Evolutionary conservation across 1,284 basidiomycete species (phyloP).

Genomic region (Ganoderma lucidum): DNA sequence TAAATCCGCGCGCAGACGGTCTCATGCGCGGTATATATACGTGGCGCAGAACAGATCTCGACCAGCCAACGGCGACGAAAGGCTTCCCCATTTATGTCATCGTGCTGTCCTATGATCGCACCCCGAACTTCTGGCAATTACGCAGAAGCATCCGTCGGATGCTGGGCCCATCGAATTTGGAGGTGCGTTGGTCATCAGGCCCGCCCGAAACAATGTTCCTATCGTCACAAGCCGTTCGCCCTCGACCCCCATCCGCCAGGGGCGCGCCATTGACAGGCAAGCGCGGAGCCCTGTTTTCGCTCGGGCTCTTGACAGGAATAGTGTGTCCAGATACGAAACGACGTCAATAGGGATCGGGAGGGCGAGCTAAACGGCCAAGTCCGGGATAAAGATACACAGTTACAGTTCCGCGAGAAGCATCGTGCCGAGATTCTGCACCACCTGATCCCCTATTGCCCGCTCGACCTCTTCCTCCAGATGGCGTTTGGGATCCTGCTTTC

Average conservation of each 20-base stretch:
- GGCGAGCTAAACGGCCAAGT: slow-evolving; percentile 25
- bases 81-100: slow-evolving; percentile 28
- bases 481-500: slow-evolving; percentile 97
- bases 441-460: slow-evolving; percentile 95
- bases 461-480: slow-evolving; percentile 98
- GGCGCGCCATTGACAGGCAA: not conserved
- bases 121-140: slow-evolving; percentile 22
- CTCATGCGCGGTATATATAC: not conserved
- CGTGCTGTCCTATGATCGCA: slow-evolving; percentile 30
- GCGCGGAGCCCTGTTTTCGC: not conserved
- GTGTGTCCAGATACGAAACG: slow-evolving; percentile 12
- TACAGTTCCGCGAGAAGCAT: slow-evolving; percentile 90
- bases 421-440: slow-evolving; percentile 92
- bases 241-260: not conserved
- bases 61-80: slow-evolving; percentile 12
- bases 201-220: slow-evolving; percentile 21
- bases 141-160: slow-evolving; percentile 12
- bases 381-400: slow-evolving; percentile 34
- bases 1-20: slow-evolving; percentile 8
- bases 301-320: not conserved
- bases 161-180: slow-evolving; percentile 18
- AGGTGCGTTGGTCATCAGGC: slow-evolving; percentile 27
- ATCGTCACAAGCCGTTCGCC: slow-evolving; percentile 15
- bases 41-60: slow-evolving; percentile 13
- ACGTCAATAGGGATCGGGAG: slow-evolving; percentile 27